These are phyloP conservation scores for Huntiella moniliformis DNA, from an alignment of 2,329 filamentous ascomycete genomes.

Conservation along the genomic window DNA sequence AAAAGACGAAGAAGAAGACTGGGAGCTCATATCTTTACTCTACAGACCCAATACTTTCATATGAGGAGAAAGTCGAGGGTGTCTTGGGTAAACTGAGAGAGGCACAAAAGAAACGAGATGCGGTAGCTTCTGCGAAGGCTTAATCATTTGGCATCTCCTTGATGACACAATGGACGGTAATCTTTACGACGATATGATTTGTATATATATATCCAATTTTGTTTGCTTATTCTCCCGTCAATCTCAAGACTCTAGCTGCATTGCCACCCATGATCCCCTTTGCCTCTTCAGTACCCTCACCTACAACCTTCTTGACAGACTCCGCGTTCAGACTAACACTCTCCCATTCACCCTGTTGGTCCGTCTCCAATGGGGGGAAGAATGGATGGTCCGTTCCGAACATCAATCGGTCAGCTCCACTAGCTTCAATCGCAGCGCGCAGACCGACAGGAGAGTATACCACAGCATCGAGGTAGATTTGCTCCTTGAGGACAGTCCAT, in stretches of 20 bases:
- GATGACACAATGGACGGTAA: not conserved
- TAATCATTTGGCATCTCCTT: not conserved
- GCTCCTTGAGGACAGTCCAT: conserved; percentile 42
- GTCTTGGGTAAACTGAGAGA: conserved; percentile 22
- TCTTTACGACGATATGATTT: not conserved
- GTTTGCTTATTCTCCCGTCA: conserved; percentile 7
- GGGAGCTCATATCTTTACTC: conserved; percentile 10
- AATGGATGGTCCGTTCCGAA: conserved; percentile 76
- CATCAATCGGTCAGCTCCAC: conserved; percentile 50
- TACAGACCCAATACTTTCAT: conserved; percentile 11
- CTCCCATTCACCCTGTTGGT: conserved; percentile 47
- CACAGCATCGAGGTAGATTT: conserved; percentile 77
- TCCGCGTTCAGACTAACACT: conserved; percentile 38
- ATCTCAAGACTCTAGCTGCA: conserved; percentile 32
- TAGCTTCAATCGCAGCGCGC: conserved; percentile 49
- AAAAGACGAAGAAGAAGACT: conserved; percentile 9
- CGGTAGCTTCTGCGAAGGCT: conserved; percentile 13
- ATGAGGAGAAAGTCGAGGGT: conserved; percentile 13
- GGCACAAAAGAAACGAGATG: conserved; percentile 19
- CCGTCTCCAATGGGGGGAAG: conserved; percentile 53
- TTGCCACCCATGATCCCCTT: conserved; percentile 41
- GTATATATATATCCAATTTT: not conserved
- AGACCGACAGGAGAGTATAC: conserved; percentile 61
- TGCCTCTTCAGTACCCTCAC: conserved; percentile 25
- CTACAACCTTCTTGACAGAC: conserved; percentile 35